Evolutionary conservation across 257 asterid genomes (phyloP).

Genomic region (Lycium barbarum): DNA sequence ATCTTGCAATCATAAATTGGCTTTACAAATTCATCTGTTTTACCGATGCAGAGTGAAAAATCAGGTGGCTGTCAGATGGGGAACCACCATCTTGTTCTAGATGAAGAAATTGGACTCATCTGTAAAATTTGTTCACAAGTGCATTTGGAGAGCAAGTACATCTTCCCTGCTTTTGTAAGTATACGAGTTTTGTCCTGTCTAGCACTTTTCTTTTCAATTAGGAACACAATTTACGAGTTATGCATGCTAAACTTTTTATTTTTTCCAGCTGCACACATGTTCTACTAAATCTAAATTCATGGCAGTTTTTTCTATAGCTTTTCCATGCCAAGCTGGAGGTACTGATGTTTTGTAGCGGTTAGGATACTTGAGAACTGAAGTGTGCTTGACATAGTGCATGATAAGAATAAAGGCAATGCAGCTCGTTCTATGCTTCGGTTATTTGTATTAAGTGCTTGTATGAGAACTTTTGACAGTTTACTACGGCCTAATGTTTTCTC

Average conservation of each 20-base stretch:
- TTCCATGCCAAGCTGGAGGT: conserved; percentile 7
- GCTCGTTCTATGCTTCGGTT: neutral
- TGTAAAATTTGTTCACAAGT: conserved; percentile 59
- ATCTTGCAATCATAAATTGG: conserved; percentile 41
- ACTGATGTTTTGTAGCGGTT: neutral
- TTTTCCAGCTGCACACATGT: too few species aligned
- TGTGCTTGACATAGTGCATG: conserved; percentile 11
- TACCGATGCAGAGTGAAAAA: neutral
- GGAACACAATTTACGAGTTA: neutral
- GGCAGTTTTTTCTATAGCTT: neutral
- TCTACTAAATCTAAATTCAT: neutral
- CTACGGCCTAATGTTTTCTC: neutral
- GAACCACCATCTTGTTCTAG: conserved; percentile 49
- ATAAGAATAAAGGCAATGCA: neutral
- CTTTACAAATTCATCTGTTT: conserved; percentile 27
- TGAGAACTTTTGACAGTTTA: neutral
- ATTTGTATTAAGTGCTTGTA: neutral
- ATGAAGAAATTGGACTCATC: conserved; percentile 66
- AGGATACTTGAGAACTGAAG: conserved; percentile 8
- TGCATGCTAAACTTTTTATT: too few species aligned
- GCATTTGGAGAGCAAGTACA: conserved; percentile 54
- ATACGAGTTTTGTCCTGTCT: neutral
- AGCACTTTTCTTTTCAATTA: neutral
- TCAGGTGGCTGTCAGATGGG: conserved; percentile 48
- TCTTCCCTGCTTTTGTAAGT: conserved; percentile 70